Base-by-base conservation (phyloP, 306 rosid species). In the Cucumis hystrix region DNA sequence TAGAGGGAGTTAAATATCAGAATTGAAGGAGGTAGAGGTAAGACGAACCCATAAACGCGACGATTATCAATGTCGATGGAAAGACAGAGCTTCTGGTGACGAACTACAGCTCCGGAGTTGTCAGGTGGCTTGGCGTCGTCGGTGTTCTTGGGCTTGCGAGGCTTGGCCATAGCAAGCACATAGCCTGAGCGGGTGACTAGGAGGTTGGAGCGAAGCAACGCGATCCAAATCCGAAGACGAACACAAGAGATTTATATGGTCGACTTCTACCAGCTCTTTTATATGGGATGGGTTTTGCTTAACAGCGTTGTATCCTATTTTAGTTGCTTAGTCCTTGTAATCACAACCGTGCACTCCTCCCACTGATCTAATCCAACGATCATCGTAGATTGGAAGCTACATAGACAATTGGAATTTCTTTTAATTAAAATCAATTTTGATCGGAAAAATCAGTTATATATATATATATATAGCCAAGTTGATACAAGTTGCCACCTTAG, bases 71-170 rank as follows among this genome's bases (percentile, higher is more conserved):
- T 54, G 84, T 95, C 97, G 80, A 95, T 78, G 62, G 96, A 95
- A 80, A 92, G 92, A 74, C 97, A 92, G 1, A 95, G 97, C 92
- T 95, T 95, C 80, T 92, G 99, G 74, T 90, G 99, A 76, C 92
- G 96, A 77, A 95, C 96, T 55, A 89, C 83, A 55, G 96, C 89
- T 8, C 86, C 97, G 6, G 93, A 84, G 80, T 87, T 95, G 1
- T 92, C 99, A 15, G 97, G 91, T 84, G 97, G 91, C 83, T 89
- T 95, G 3, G 92, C 60, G 79, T 91, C 97, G 45, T 87, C 97
- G 82, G 45, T 45, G 74, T 80, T 89, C 89, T 89, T 95, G 9
- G 96, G 87, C 87, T 89, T 95, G 83, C 97, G 97, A 85, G 97
- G 96, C 86, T 95, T 95, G 74, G 97, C 99, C 99, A 89, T 95